These are phyloP conservation scores for Maudiozyma humilis DNA, from an alignment of 1,139 yeast species.

Conservation along the genomic window DNA sequence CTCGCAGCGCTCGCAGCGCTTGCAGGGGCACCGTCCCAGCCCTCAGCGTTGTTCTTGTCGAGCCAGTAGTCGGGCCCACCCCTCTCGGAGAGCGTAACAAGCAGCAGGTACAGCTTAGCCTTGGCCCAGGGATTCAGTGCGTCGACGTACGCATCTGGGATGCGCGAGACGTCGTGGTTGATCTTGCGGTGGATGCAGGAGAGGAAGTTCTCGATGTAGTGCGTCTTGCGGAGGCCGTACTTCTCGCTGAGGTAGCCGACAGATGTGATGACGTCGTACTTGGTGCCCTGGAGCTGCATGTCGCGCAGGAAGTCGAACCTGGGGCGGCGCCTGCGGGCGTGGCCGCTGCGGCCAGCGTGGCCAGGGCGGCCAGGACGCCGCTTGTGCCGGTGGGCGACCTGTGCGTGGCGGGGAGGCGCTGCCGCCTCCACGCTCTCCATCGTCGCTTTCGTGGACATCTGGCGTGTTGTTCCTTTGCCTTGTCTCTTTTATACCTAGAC, in stretches of 20 bases:
- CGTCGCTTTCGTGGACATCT: not conserved
- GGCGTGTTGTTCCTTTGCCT: not conserved
- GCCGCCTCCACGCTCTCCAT: no score
- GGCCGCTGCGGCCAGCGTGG: no score
- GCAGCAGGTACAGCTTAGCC: constrained; percentile 26
- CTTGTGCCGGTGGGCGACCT: constrained; percentile 2
- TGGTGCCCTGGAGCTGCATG: constrained; percentile 23
- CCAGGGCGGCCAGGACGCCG: constrained; percentile 10
- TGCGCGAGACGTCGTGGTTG: constrained; percentile 24
- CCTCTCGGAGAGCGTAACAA: constrained; percentile 29
- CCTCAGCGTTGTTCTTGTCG: constrained; percentile 22
- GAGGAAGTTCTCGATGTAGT: constrained; percentile 27
- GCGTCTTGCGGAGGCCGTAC: constrained; percentile 27
- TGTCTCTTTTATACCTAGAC: not conserved
- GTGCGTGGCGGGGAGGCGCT: not conserved
- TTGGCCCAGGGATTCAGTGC: constrained; percentile 27
- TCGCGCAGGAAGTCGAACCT: constrained; percentile 10
- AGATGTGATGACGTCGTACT: constrained; percentile 28
- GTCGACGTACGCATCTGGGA: constrained; percentile 21
- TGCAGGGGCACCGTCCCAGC: not conserved
- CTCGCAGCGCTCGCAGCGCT: not conserved
- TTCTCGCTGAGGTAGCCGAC: constrained; percentile 27
- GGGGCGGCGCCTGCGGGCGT: constrained; percentile 8
- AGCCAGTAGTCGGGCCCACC: constrained; percentile 33
- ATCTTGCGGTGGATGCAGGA: constrained; percentile 30